Percentiles rank a stretch among this genome's conserved stretches.
These are phyloP conservation scores for Scleroderma bovista DNA, from an alignment of 768 basidiomycete genomes.

Conservation along the genomic window DNA sequence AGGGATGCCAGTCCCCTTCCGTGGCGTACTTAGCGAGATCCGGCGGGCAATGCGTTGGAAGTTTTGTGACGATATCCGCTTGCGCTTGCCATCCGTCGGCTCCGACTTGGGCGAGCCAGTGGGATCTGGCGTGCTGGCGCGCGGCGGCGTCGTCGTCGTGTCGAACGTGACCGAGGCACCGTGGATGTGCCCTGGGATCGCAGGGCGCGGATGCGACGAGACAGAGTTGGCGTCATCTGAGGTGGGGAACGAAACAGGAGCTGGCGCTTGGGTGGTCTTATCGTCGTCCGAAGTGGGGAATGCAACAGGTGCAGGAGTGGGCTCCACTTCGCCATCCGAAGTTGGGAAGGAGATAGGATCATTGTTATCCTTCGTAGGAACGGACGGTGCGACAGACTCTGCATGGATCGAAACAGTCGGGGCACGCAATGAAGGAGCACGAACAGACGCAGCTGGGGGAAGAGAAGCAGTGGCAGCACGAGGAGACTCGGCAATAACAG, in stretches of 20 bases:
- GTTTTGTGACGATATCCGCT: slow-evolving; percentile 79
- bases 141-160: slow-evolving; percentile 48
- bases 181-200: slow-evolving; percentile 12
- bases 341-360: slow-evolving; percentile 31
- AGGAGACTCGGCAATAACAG: slow-evolving; percentile 11
- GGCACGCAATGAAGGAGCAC: slow-evolving; percentile 9
- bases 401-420: slow-evolving; percentile 15
- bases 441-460: slow-evolving; percentile 2
- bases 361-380: slow-evolving; percentile 22
- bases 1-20: slow-evolving; percentile 43
- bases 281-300: slow-evolving; percentile 34
- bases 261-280: slow-evolving; percentile 14
- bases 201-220: slow-evolving; percentile 20
- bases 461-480: slow-evolving; percentile 11
- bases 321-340: slow-evolving; percentile 14
- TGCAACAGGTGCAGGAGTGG: slow-evolving; percentile 21
- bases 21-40: slow-evolving; percentile 59
- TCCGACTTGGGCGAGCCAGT: slow-evolving; percentile 59
- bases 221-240: slow-evolving; percentile 29
- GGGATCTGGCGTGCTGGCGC: slow-evolving; percentile 69
- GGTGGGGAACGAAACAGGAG: slow-evolving; percentile 39
- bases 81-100: slow-evolving; percentile 63
- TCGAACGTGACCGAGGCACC: slow-evolving; percentile 64
- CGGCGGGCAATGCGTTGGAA: slow-evolving; percentile 75
- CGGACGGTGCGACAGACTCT: slow-evolving; percentile 22